Conservation (phyloP, 1,284 basidiomycete genomes). For the Sporisorium graminicola region DNA sequence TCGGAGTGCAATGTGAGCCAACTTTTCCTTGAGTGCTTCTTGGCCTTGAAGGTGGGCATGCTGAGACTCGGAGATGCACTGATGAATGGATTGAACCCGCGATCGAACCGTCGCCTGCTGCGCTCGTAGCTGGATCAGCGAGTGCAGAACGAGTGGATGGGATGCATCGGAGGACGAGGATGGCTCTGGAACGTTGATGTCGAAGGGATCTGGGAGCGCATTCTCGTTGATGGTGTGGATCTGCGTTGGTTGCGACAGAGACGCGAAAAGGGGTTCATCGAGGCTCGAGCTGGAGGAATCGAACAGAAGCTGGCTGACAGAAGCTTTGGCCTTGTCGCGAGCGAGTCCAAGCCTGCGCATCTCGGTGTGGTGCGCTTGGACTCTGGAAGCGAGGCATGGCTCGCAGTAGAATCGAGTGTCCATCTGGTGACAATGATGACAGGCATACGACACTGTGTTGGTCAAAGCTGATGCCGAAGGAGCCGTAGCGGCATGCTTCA, state of each 20-base stretch:
- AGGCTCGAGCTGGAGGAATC: background rate
- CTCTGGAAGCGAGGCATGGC: conserved; percentile 36
- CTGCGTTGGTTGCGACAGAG: background rate
- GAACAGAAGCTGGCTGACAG: conserved; percentile 16
- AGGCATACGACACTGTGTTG: conserved; percentile 12
- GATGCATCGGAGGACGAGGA: conserved; percentile 1
- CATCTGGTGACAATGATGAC: conserved; percentile 41
- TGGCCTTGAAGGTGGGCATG: conserved; percentile 23
- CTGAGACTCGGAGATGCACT: conserved; percentile 40
- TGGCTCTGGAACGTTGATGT: conserved; percentile 10
- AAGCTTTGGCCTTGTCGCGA: conserved; percentile 34
- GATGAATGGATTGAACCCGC: conserved; percentile 33
- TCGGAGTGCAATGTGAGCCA: conserved; percentile 23
- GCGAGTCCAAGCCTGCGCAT: conserved; percentile 38
- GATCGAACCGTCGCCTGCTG: conserved; percentile 21
- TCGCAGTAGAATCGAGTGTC: conserved; percentile 53
- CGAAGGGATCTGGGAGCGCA: conserved; percentile 41
- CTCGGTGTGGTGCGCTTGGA: conserved; percentile 40
- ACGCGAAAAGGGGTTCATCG: background rate
- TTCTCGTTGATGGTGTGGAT: conserved; percentile 2
- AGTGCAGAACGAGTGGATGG: conserved; percentile 14
- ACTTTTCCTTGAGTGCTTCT: conserved; percentile 31
- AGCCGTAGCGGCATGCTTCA: conserved; percentile 25
- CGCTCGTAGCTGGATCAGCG: conserved; percentile 32
- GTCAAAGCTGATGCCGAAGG: background rate